These are phyloP conservation scores for Ascochyta fabae DNA, from an alignment of 2,329 filamentous ascomycete species.

Conservation along the genomic window DNA sequence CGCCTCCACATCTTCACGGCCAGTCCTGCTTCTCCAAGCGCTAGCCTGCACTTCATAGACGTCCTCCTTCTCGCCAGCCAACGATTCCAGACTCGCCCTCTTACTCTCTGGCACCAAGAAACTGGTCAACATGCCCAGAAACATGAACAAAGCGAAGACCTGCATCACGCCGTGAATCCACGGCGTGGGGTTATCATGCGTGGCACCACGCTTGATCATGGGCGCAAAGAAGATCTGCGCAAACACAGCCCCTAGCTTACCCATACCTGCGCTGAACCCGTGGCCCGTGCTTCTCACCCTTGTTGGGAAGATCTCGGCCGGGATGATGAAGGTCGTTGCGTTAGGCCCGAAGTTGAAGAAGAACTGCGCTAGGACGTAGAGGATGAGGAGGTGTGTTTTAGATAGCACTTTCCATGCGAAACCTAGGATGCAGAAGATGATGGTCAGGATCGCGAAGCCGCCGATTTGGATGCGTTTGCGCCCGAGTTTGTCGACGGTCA, in stretches of 20 bases:
- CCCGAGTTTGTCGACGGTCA: conserved; percentile 74
- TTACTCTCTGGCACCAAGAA: conserved; percentile 81
- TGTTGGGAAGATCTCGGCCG: conserved; percentile 60
- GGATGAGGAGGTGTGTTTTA: conserved; percentile 51
- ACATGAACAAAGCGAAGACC: conserved; percentile 82
- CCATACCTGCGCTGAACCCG: conserved; percentile 57
- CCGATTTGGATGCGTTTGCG: conserved; percentile 78
- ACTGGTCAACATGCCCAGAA: conserved; percentile 71
- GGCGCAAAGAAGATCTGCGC: conserved; percentile 58
- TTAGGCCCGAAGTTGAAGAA: conserved; percentile 63
- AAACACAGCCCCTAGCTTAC: conserved; percentile 58
- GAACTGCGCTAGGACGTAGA: conserved; percentile 58
- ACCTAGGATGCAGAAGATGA: conserved; percentile 58
- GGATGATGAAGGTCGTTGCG: conserved; percentile 59
- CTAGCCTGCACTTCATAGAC: conserved; percentile 52
- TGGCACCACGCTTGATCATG: conserved; percentile 61
- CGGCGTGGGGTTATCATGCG: conserved; percentile 59
- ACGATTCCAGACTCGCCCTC: conserved; percentile 73
- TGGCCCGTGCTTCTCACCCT: conserved; percentile 57
- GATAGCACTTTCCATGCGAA: conserved; percentile 56
- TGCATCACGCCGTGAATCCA: conserved; percentile 78
- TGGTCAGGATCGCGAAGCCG: conserved; percentile 56
- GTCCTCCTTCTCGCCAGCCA: conserved; percentile 69
- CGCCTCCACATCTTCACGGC: conserved; percentile 7
- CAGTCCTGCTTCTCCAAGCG: conserved; percentile 44